Base-by-base conservation (phyloP, 2,329 filamentous ascomycete genomes). In the Aureobasidium melanogenum region DNA sequence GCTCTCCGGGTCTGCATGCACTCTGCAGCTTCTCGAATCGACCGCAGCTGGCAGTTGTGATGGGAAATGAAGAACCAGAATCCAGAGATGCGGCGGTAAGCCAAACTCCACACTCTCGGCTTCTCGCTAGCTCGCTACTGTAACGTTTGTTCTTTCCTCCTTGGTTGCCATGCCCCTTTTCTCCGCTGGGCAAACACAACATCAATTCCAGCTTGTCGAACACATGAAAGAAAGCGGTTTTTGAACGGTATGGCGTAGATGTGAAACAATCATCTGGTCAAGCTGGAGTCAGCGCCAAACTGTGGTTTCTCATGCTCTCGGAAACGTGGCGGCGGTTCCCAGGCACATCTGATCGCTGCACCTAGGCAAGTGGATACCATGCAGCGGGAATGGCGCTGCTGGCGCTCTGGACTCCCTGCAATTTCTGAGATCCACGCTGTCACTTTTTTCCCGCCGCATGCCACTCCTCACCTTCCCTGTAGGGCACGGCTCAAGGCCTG, bases 381-480 rank as follows among this genome's bases (percentile, higher is more conserved):
- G 44, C 43, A 34, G 34, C 56, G 56, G 56, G 44, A 59, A 59
- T 39, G 56, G 56, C 56, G 56, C 43, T 41, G 56, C 26, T 50
- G 36, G 56, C 56, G 56, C 56, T 59, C 56, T 50, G 43, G 56
- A 59, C 56, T 59, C 44, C 55, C 44, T 59, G 43, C 44, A 59
- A 59, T 59, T 36, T 59, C 43, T 39, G n/a, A 41, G 56, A 59
- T 59, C 56, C 56, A 50, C 56, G 56, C 56, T 59, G 56, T 50
- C 56, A 59, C 43, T 50, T 59, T 59, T 41, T 41, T 39, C 54
- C 30, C 39, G 41, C 54, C 41, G 54, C 41, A 19, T 43, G 39
- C 26, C 24, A 10, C 36, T 9, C 50, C 36, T 54, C 50, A 54
- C 50, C 44, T 36, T 41, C 44, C 43, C 44, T 59, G 56, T 59